Base-by-base conservation (phyloP, 306 rosid species). In the Malus fusca region DNA sequence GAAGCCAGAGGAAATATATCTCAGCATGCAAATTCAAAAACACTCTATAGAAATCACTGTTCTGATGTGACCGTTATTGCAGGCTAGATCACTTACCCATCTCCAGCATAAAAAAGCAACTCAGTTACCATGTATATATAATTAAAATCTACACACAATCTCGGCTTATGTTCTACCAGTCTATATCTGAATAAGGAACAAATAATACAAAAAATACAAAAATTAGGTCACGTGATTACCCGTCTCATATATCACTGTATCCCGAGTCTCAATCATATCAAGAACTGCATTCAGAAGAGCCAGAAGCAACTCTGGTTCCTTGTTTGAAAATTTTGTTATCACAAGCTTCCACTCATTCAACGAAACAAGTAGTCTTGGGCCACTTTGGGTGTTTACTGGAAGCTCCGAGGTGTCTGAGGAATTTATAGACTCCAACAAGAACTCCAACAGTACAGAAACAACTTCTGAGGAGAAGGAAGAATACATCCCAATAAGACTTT, bases 401-500 rank as follows among this genome's bases (percentile, higher is more conserved):
- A 48, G 21, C 59, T 77, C 89, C 43, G 71, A 60, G 31, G 75
- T 62, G 60, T 84, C 85, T 30, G 89, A 82, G 42, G 88, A 84
- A 60, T 66, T 86, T 82, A 86, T 55, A 68, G 86, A 78, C 74
- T 85, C 82, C 68, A 83, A 75, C 88, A 92, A 85, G 81, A 79
- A 82, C 73, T 88, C 92, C 92, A 92, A 70, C 86, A 96, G 69
- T 63, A 81, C 88, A 68, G 88, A 83, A 53, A 87, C 93, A 76
- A 90, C 83, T 82, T 96, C 98, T 19, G 90, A 85, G 74, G 97
- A 90, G 86, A 76, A 90, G 66, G 92, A 87, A 26, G 96, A 83
- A 79, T 89, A 92, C 71, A 96, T 79, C 80, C 68, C 85, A 71
- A 83, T 82, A 73, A 96, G 84, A 83, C 80, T 76, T 84, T 89